Conservation (phyloP, 441 rosid species). For the Erodium trifolium region DNA sequence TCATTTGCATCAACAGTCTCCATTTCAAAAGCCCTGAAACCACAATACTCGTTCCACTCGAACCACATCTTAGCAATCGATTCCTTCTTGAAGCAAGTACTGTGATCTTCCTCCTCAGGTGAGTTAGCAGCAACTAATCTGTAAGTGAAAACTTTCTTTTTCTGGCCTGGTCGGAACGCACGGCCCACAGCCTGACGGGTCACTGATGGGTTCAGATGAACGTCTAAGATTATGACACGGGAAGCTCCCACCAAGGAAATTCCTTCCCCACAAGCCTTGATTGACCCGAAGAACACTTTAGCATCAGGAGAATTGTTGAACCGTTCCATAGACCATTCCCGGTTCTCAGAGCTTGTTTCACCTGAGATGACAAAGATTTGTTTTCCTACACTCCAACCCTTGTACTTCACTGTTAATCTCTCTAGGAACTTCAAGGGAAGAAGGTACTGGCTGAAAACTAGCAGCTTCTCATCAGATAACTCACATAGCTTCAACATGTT, state of each 20-base stretch:
- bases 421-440: slow-evolving; percentile 59
- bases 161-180: slow-evolving; percentile 82
- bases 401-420: slow-evolving; percentile 36
- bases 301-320: slow-evolving; percentile 65
- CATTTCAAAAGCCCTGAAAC: slow-evolving; percentile 41
- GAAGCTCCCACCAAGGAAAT: slow-evolving; percentile 87
- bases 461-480: slow-evolving; percentile 50
- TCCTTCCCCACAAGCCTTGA: slow-evolving; percentile 94
- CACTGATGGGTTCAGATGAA: slow-evolving; percentile 84
- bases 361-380: slow-evolving; percentile 68
- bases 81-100: slow-evolving; percentile 63
- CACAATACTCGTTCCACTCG: slow-evolving; percentile 69
- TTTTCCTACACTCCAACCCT: slow-evolving; percentile 51
- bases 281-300: slow-evolving; percentile 76
- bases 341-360: slow-evolving; percentile 50
- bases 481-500: slow-evolving; percentile 53
- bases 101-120: slow-evolving; percentile 62
- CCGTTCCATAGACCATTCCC: slow-evolving; percentile 64
- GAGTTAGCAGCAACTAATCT: slow-evolving; percentile 66
- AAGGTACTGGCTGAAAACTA: slow-evolving; percentile 80
- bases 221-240: slow-evolving; percentile 65
- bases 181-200: slow-evolving; percentile 87
- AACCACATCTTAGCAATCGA: slow-evolving; percentile 81
- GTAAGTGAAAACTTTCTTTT: slow-evolving; percentile 59
- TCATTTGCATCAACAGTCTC: slow-evolving; percentile 42